phyloP scores from a whole-genome alignment of 768 basidiomycete genomes.

The Leucocoprinus birnbaumii region DNA sequence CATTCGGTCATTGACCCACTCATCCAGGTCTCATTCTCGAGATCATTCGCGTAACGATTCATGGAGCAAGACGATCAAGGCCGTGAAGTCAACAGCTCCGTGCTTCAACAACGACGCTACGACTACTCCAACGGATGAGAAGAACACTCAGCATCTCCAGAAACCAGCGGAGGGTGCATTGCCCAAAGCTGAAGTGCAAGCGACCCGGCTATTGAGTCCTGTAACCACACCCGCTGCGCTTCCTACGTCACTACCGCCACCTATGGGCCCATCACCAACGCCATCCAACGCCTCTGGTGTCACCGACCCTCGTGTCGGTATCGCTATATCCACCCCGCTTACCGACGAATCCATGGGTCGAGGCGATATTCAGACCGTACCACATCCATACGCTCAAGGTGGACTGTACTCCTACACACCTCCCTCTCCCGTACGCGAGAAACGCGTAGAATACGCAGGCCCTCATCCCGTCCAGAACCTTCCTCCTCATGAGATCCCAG shows the following conservation, averaged over 20 bases:
- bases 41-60: slow-evolving; percentile 42
- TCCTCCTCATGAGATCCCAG: slow-evolving; percentile 1
- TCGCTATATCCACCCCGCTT: slow-evolving; percentile 32
- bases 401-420: slow-evolving; percentile 24
- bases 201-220: slow-evolving; percentile 42
- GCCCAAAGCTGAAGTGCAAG: slow-evolving; percentile 34
- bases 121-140: slow-evolving; percentile 14
- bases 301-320: slow-evolving; percentile 32
- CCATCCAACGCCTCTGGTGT: slow-evolving; percentile 23
- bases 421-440: slow-evolving; percentile 11
- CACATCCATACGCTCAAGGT: slow-evolving; percentile 50
- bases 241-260: slow-evolving; percentile 5
- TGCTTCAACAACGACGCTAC: slow-evolving; percentile 4
- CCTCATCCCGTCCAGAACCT: slow-evolving; percentile 24
- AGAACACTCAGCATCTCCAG: not conserved
- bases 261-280: slow-evolving; percentile 8
- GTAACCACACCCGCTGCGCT: slow-evolving; percentile 29
- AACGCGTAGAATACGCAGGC: slow-evolving; percentile 30
- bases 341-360: slow-evolving; percentile 24
- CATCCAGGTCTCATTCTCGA: slow-evolving; percentile 15
- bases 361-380: slow-evolving; percentile 31
- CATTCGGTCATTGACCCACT: slow-evolving; percentile 1
- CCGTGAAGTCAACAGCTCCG: slow-evolving; percentile 31
- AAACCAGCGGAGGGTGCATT: slow-evolving; percentile 37
- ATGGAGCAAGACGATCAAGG: slow-evolving; percentile 38